Evolutionary conservation across 306 rosid genomes (phyloP), one percentile per base, ranked within the genome.

Genomic region (Castanea sativa): DNA sequence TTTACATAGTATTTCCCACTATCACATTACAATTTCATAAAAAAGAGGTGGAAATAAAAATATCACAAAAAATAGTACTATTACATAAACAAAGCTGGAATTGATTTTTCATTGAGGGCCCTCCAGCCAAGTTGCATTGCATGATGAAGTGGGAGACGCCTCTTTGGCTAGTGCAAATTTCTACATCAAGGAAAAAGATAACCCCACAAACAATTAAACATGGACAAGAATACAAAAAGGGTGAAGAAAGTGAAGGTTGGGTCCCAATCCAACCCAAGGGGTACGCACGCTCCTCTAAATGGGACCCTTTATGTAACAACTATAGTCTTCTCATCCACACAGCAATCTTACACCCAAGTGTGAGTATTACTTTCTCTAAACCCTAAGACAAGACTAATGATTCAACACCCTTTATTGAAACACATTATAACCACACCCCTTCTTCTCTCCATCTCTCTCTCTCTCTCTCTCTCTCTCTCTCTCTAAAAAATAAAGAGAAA

Each of bases 291-390:
- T 67, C 41, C 35, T 69, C 88, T 76, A 69, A 30, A 73, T 65
- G 83, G 75, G 64, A 35, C 73, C 67, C 77, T 80, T 81, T 55
- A 71, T 67, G 55, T 55, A 79, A 77, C 63, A 87, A 83, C 76
- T 57, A 38, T 38, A 80, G 86, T 83, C 84, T 78, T 88, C 89
- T 81, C 88, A 56, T 78, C 89, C 86, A 82, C 81, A 83, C 81
- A 87, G 79, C 83, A 79, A 77, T 53, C 72, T 77, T 89, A 79
- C 84, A 86, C 91, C 87, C 71, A 69, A 75, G 84, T 64, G 87
- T 72, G 84, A 73, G 85, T 77, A 84, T 88, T 81, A 79, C 94
- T 90, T 87, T 90, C 91, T 83, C 94, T 88, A 79, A 59, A 87
- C 83, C 89, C 88, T 52, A 85, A 83, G 83, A 56, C 78, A 85